Base-by-base conservation (phyloP, 306 rosid species). In the Nissolia schottii region DNA sequence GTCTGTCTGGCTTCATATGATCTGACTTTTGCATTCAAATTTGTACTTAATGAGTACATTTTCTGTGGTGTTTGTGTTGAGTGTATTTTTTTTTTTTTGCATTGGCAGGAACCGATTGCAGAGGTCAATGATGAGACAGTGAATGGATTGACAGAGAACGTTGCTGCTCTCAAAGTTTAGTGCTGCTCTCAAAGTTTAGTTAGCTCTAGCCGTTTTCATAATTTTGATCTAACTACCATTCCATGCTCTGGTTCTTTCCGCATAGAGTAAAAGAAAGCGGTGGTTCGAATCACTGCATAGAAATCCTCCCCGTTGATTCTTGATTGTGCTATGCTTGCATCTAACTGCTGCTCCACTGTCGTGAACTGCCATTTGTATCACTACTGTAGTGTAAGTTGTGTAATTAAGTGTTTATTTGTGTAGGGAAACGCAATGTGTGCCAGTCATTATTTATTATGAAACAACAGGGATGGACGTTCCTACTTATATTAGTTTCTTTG, bases 81-180 rank as follows among this genome's bases (percentile, higher is more conserved):
- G 23, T 18, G 32, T 50, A 40, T 46, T 23, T 0, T 15, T 70
- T 46, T 23, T 0, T 15, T 70, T 68, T 35, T 70, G 41, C 55
- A 28, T 64, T 80, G 88, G 91, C 88, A 78, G 74, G 93, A 86
- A 56, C 51, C 88, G 43, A 89, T 86, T 76, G 64, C 41, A 10
- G 98, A 91, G 83, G 68, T n/a, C 25, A 79, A 77, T 1, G 96
- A 87, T 1, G 93, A 91, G 81, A 68, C 68, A 35, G 71, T 81
- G 20, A 96, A 89, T 28, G 89, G 69, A 31, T 74, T 91, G 84
- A 57, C 89, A 11, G 87, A 86, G 19, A 84, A 85, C 55, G 71
- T 86, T 49, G 85, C 82, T 51, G 81, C 83, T 34, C 77, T 86
- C 40, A 76, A 28, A 27, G 85, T 81, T 32, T 88, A 88, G 87